Conservation (phyloP, 2,329 filamentous ascomycete genomes). For the Alternaria metachromatica region DNA sequence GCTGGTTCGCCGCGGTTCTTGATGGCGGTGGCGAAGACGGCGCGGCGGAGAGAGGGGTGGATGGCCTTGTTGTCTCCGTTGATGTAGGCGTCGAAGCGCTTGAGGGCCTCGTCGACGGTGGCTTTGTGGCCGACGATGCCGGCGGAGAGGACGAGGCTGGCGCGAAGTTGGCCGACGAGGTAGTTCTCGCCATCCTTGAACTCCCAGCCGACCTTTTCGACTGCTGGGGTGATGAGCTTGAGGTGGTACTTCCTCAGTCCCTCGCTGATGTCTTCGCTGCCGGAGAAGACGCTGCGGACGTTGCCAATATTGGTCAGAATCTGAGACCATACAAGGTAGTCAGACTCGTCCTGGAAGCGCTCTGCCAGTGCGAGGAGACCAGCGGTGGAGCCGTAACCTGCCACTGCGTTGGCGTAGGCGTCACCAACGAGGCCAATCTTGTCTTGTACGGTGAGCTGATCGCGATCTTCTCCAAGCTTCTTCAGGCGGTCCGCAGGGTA, state of each 20-base stretch:
- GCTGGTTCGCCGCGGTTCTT: constrained; percentile 74
- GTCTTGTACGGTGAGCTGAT: constrained; percentile 81
- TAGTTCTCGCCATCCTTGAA: constrained; percentile 80
- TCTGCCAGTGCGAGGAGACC: constrained; percentile 83
- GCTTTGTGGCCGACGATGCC: constrained; percentile 77
- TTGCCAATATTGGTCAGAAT: constrained; percentile 77
- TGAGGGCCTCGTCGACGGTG: constrained; percentile 74
- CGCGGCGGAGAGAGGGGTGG: constrained; percentile 79
- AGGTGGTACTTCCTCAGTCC: constrained; percentile 81
- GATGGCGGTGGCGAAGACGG: constrained; percentile 81
- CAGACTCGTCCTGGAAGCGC: constrained; percentile 80
- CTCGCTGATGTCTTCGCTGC: constrained; percentile 72
- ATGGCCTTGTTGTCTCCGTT: constrained; percentile 71
- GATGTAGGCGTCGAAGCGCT: constrained; percentile 81
- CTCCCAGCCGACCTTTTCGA: constrained; percentile 85
- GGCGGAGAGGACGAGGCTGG: constrained; percentile 78
- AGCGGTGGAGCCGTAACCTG: constrained; percentile 82
- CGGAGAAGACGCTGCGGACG: constrained; percentile 84
- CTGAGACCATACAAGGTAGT: constrained; percentile 89
- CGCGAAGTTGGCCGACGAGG: constrained; percentile 80
- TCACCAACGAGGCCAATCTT: constrained; percentile 93
- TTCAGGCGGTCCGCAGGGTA: constrained; percentile 84
- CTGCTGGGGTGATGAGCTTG: constrained; percentile 75
- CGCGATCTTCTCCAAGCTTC: constrained; percentile 78
- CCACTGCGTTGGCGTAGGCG: constrained; percentile 84